Percentiles rank a stretch among this genome's conserved stretches.
Evolutionary conservation across 2,329 filamentous ascomycete genomes (phyloP).

Genomic region (Penicillium crustosum): DNA sequence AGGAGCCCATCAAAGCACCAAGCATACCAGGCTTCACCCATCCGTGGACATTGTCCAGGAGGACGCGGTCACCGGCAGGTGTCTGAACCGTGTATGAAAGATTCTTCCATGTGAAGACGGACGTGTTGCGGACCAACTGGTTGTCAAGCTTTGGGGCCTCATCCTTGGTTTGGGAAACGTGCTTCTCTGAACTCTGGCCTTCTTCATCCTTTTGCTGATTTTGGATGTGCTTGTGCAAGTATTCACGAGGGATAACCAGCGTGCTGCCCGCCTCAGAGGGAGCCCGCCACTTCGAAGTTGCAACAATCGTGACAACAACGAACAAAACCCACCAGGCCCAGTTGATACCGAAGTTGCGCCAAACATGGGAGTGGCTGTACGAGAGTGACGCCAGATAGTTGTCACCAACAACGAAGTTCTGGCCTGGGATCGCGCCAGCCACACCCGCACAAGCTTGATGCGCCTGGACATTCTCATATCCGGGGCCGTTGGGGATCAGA

Average conservation of each 20-base stretch:
- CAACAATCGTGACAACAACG: conserved; percentile 57
- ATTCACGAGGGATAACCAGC: conserved; percentile 64
- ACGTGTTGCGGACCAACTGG: conserved; percentile 61
- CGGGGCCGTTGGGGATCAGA: conserved; percentile 36
- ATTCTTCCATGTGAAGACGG: conserved; percentile 73
- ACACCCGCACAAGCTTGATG: conserved; percentile 51
- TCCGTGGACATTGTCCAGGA: conserved; percentile 68
- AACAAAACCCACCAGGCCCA: conserved; percentile 65
- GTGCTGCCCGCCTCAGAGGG: conserved; percentile 54
- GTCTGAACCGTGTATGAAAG: conserved; percentile 69
- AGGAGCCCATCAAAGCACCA: conserved; percentile 75
- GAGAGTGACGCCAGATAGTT: conserved; percentile 58
- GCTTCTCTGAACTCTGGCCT: conserved; percentile 35
- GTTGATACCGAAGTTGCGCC: conserved; percentile 63
- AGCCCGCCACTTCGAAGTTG: conserved; percentile 59
- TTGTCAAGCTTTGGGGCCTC: conserved; percentile 33
- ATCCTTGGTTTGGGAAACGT: conserved; percentile 20
- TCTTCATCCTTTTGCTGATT: conserved; percentile 52
- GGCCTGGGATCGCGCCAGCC: conserved; percentile 53
- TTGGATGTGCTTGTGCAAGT: conserved; percentile 41
- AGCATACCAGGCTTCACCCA: conserved; percentile 77
- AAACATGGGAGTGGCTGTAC: conserved; percentile 54
- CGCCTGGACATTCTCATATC: conserved; percentile 26
- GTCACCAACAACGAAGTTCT: conserved; percentile 56
- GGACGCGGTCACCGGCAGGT: conserved; percentile 52